Evolutionary conservation across 306 rosid species (phyloP).

Genomic region (Prosopis cineraria): DNA sequence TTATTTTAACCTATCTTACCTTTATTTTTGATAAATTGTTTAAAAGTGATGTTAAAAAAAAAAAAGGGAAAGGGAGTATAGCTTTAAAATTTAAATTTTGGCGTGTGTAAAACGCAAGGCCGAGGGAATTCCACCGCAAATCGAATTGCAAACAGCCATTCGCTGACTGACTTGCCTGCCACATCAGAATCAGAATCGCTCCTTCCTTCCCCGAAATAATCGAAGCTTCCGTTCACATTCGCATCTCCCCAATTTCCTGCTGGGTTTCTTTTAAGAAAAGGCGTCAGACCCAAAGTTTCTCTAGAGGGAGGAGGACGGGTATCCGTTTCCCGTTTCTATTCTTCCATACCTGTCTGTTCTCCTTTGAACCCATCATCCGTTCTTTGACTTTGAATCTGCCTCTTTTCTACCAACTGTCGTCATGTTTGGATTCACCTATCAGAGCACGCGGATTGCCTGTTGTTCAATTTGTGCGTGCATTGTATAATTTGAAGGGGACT

Average conservation of each 20-base stretch:
- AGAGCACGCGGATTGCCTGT: neutral
- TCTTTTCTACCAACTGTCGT: neutral
- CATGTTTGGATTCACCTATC: neutral
- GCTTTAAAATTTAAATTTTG: neutral
- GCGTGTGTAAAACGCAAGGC: neutral
- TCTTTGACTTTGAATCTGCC: neutral
- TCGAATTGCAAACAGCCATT: neutral
- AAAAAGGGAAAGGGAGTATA: too few relatives aligned
- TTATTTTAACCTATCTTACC: too few relatives aligned
- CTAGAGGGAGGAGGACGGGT: constrained; percentile 37
- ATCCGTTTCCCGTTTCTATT: neutral
- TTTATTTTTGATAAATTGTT: too few relatives aligned
- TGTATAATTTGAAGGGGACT: neutral
- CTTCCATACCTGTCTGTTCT: constrained; percentile 42
- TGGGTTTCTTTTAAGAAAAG: neutral
- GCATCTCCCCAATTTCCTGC: too few relatives aligned
- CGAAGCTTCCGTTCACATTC: neutral
- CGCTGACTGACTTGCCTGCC: neutral
- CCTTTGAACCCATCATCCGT: constrained; percentile 17
- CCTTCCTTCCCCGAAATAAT: neutral
- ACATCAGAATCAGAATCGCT: neutral
- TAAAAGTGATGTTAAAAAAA: too few relatives aligned
- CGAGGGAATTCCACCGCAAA: neutral
- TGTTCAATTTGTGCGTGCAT: neutral
- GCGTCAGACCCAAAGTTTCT: neutral